phyloP scores from a whole-genome alignment of 1,284 basidiomycete genomes.

The Apiotrichum domesticum region DNA sequence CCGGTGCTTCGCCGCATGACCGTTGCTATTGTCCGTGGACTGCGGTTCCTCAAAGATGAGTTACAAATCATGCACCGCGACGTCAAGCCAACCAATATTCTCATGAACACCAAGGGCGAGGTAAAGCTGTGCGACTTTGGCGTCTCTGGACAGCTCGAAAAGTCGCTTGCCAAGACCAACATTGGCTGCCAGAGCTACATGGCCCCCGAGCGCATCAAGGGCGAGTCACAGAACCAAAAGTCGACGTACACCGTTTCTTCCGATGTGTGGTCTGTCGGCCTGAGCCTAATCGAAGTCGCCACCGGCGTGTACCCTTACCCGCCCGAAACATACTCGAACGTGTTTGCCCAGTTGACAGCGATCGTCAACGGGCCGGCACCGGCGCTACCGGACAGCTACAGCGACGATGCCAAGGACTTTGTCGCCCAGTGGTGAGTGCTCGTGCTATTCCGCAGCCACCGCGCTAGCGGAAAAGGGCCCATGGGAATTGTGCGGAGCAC shows the following conservation, averaged over 20 bases:
- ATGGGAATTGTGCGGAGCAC: too few species aligned
- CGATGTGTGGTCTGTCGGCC: constrained; percentile 96
- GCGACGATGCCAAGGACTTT: constrained; percentile 49
- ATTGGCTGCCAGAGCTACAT: constrained; percentile 99
- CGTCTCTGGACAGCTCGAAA: constrained; percentile 94
- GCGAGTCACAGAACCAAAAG: constrained; percentile 78
- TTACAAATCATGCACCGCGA: constrained; percentile 91
- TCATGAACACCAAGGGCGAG: constrained; percentile 81
- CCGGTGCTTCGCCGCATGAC: constrained; percentile 80
- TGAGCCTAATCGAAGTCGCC: constrained; percentile 90
- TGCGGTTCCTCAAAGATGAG: constrained; percentile 93
- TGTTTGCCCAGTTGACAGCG: constrained; percentile 90
- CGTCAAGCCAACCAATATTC: constrained; percentile 95
- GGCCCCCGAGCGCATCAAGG: constrained; percentile 97
- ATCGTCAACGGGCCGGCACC: constrained; percentile 94
- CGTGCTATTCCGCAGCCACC: too few species aligned
- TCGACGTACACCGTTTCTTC: constrained; percentile 94
- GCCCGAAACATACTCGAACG: constrained; percentile 95
- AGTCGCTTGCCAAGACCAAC: constrained; percentile 93
- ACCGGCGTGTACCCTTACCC: constrained; percentile 93
- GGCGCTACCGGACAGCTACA: constrained; percentile 59
- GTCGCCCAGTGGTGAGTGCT: constrained; percentile 50
- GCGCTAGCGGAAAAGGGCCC: too few species aligned
- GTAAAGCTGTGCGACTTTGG: constrained; percentile 98
- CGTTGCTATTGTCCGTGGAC: constrained; percentile 74